Percentiles rank a stretch among this genome's conserved stretches.
These are phyloP conservation scores for Solanum hybrid DNA, from an alignment of 305 asterid genomes.

Conservation along the genomic window DNA sequence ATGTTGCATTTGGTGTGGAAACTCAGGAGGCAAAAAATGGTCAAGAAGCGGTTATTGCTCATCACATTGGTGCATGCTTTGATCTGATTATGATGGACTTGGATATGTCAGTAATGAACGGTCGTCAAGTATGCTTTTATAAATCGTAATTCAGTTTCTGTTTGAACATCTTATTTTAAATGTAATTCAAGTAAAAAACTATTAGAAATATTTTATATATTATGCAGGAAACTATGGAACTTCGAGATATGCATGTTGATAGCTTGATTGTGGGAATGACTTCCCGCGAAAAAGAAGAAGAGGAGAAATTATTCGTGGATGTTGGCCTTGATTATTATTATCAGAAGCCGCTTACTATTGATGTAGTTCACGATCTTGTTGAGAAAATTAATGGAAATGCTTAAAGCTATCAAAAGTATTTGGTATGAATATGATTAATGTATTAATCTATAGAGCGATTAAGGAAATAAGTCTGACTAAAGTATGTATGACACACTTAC, in stretches of 20 bases:
- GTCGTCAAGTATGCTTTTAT: conserved; percentile 24
- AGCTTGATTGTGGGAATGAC: not conserved
- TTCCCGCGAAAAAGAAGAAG: not conserved
- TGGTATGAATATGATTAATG: not conserved
- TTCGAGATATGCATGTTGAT: not conserved
- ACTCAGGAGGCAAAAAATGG: not conserved
- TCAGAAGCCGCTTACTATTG: not conserved
- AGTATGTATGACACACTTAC: not conserved
- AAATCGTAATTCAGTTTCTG: too few relatives aligned
- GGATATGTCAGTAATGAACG: conserved; percentile 56
- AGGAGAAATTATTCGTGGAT: not conserved
- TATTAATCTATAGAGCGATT: too few relatives aligned
- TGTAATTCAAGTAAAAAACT: not conserved
- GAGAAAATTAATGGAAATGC: not conserved
- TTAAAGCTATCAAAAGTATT: not conserved
- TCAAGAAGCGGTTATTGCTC: conserved; percentile 32
- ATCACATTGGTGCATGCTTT: conserved; percentile 10
- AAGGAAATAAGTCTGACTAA: not conserved
- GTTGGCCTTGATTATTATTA: too few relatives aligned
- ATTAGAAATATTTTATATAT: too few relatives aligned
- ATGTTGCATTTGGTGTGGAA: conserved; percentile 14
- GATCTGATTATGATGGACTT: conserved; percentile 9
- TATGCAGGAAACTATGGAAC: not conserved
- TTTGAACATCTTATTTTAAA: too few relatives aligned
- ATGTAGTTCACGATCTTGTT: not conserved